phyloP scores from a whole-genome alignment of 2,329 filamentous ascomycete species.

The Coleophoma eucalyptorum region DNA sequence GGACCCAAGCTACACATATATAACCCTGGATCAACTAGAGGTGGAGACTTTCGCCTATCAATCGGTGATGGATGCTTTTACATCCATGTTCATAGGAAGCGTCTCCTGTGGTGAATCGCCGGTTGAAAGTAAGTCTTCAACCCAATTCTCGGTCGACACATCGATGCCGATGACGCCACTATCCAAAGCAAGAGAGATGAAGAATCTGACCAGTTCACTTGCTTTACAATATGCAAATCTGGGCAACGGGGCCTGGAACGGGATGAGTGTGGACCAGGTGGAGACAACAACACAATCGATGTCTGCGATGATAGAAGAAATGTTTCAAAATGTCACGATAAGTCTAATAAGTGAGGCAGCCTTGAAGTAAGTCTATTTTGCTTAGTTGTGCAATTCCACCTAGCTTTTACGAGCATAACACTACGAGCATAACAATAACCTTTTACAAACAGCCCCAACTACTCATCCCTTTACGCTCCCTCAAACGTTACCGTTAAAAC shows the following conservation, averaged over 20 bases:
- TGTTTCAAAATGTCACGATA: not conserved
- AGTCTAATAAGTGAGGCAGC: not conserved
- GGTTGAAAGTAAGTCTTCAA: not conserved
- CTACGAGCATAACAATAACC: not conserved
- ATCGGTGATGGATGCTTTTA: not conserved
- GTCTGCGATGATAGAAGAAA: not conserved
- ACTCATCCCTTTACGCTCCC: not conserved
- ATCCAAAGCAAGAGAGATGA: not conserved
- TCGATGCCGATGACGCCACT: not conserved
- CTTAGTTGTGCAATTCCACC: not conserved
- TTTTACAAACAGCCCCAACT: not conserved
- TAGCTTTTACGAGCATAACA: not conserved
- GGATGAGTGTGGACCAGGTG: not conserved
- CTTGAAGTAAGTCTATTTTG: not conserved
- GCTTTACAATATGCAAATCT: not conserved
- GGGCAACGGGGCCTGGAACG: not conserved
- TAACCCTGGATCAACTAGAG: not conserved
- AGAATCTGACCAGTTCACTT: not conserved
- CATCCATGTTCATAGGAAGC: not conserved
- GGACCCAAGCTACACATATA: not conserved
- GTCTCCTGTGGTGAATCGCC: not conserved
- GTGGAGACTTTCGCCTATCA: conserved; percentile 1
- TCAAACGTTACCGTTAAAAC: not conserved
- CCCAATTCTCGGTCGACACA: not conserved
- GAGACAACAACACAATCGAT: not conserved